phyloP scores from a whole-genome alignment of 1,284 basidiomycete species.

The Austroboletus novae-zelandiae region DNA sequence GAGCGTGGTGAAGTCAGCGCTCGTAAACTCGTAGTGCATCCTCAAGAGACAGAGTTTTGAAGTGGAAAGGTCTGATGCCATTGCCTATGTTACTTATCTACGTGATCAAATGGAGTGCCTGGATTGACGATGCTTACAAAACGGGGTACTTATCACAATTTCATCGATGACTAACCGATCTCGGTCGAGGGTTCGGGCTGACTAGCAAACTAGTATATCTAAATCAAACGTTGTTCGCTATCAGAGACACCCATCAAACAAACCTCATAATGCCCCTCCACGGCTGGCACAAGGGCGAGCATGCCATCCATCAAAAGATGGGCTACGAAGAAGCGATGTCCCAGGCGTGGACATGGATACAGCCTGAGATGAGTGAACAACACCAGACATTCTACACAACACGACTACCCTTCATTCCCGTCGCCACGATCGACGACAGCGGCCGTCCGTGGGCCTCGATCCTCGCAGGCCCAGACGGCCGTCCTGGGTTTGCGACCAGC shows the following conservation, averaged over 20 bases:
- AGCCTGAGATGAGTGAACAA: constrained; percentile 35
- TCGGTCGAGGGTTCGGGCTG: too few species aligned
- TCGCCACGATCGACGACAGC: constrained; percentile 37
- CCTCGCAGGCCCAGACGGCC: constrained; percentile 32
- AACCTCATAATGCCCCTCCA: constrained; percentile 1
- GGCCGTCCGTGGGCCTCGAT: constrained; percentile 41
- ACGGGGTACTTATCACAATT: too few species aligned
- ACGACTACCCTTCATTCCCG: constrained; percentile 39
- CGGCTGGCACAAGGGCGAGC: constrained; percentile 43
- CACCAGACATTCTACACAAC: constrained; percentile 37
- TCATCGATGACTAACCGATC: too few species aligned
- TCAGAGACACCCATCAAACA: too few species aligned
- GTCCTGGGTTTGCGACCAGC: constrained; percentile 44
- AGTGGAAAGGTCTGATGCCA: too few species aligned
- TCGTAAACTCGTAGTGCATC: background rate
- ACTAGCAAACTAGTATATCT: too few species aligned
- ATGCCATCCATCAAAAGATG: constrained; percentile 34
- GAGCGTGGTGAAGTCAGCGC: background rate
- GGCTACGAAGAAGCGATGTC: constrained; percentile 25
- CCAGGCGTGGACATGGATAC: constrained; percentile 31
- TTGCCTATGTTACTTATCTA: too few species aligned
- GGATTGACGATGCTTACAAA: too few species aligned
- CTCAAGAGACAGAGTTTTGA: constrained; percentile 2
- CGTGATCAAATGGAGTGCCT: too few species aligned
- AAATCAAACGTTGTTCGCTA: too few species aligned